Percentiles rank a stretch among this genome's conserved stretches.
Conservation (phyloP, 2,329 filamentous ascomycete genomes). For the Emmonsiellopsis sp. region DNA sequence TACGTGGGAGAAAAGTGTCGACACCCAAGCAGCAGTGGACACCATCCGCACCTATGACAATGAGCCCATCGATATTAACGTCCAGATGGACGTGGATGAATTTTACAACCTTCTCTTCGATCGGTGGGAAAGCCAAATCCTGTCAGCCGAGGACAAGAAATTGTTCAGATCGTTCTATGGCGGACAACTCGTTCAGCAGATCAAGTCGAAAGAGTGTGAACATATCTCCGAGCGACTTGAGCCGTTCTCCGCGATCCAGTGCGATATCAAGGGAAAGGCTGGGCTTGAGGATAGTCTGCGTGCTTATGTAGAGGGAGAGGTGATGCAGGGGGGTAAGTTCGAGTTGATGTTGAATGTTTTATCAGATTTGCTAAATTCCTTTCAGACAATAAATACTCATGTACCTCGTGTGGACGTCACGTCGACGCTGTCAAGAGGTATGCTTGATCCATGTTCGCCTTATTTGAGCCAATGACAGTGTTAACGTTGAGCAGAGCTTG, state of each 20-base stretch:
- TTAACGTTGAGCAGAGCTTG: constrained; percentile 54
- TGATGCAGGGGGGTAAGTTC: constrained; percentile 73
- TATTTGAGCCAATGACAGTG: not conserved
- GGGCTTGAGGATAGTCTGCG: constrained; percentile 78
- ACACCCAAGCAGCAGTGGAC: constrained; percentile 62
- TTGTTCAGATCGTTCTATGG: constrained; percentile 77
- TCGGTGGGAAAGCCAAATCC: constrained; percentile 76
- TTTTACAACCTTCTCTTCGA: constrained; percentile 94
- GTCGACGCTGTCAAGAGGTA: constrained; percentile 88
- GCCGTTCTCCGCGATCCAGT: constrained; percentile 88
- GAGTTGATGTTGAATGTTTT: not conserved
- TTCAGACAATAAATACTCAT: constrained; percentile 93
- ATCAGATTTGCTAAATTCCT: constrained; percentile 13
- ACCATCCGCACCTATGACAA: constrained; percentile 78
- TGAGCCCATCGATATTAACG: constrained; percentile 69
- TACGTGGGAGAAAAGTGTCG: constrained; percentile 62
- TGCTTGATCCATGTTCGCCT: constrained; percentile 8
- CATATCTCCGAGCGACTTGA: constrained; percentile 89
- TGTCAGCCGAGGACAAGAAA: constrained; percentile 57
- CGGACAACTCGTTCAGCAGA: constrained; percentile 84
- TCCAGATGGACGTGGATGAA: constrained; percentile 97
- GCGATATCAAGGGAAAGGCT: constrained; percentile 88
- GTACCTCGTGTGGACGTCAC: constrained; percentile 76
- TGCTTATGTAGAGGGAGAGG: constrained; percentile 92
- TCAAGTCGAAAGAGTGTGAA: constrained; percentile 87